Base-by-base conservation (phyloP, 441 rosid species). In the Pelargonium australe region DNA sequence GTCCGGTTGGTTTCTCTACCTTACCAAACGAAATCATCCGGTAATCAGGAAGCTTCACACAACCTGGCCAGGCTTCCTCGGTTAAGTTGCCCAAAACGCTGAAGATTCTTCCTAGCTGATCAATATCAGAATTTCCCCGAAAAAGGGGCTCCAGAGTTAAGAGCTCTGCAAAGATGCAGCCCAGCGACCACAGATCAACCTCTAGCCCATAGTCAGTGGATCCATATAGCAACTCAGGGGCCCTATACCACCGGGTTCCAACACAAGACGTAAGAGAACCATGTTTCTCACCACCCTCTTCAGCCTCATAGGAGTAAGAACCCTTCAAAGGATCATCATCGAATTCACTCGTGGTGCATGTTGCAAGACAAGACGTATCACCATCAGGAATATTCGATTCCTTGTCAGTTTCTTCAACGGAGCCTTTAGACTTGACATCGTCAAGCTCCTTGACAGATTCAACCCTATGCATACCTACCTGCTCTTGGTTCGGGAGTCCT, bases 211-310 rank as follows among this genome's bases (percentile, higher is more conserved):
- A 90, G 78, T 83, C 77, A 2, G 83, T 81, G 66, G 96, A 94
- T 63, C 99, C 99, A 66, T 87, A 88, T 20, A 91, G 96, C 19
- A 91, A 88, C 75, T 94, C 97, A 5, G 97, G 94, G n/a, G 96
- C 86, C 75, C 90, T 86, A 81, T 91, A 94, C 99, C 99, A 90
- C 14, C 97, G 88, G 16, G 97, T 94, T 57, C 99, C 97, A 41
- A 90, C 96, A 67, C 94, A 86, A n/a, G 96, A 88, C 17, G 97
- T 95, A 78, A 95, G 83, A 10, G 81, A 80, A 67, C 89, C 92
- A 9, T 68, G 77, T 64, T 70, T 65, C 51, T 70, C 85, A 64
- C 80, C 85, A 5, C 62, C 87, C 72, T 83, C 94, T 57, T 87
- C 96, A 37, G 77, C 85, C 72, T 88, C 96, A 5, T 79, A 87